Base-by-base conservation (phyloP, 2,329 filamentous ascomycete species). In the Bipolaris bicolor region DNA sequence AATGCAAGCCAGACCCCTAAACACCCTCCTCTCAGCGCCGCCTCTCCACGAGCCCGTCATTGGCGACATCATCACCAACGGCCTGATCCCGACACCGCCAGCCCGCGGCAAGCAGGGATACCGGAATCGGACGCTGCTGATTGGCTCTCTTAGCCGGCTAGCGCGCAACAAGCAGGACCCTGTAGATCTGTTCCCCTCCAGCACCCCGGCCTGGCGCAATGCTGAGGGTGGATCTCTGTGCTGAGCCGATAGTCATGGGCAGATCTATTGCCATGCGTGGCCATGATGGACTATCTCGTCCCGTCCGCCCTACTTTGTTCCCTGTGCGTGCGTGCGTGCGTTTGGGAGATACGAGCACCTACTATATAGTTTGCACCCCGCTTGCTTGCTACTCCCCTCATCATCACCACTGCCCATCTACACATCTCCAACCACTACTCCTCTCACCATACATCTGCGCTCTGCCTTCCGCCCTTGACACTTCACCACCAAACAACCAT, bases 361-460 rank as follows among this genome's bases (percentile, higher is more conserved):
- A 72, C 56, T 74, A 73, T 74, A 66, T 72, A 71, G 55, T 52
- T 56, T 48, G 55, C 34, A 50, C 63, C 66, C 62, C 63, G 52
- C 61, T 63, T 56, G 37, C 36, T 34, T 15, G 22, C 22, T 56
- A 16, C 34, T 29, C 22, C 20, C 49, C 18, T 47, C 45, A 29
- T 56, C 36, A 44, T 7, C 33, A 43, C 24, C 9, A 22, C 15
- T n/a, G n/a, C n/a, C 16, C 45, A 47, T 39, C 49, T 13, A 49
- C 51, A 56, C n/a, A 13, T 46, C 18, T 37, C 45, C 31, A 46
- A 16, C 46, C 13, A 22, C 26, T 18, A 46, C 51, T 29, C 16
- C 26, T 18, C 46, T 48, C 29, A 34, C 26, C 26, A 29, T 29
- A 29, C 9, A 6, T 29, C 2, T 10, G 26, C 34, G 34, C 49